Evolutionary conservation across 2,329 filamentous ascomycete species (phyloP).

Genomic region (Colletotrichum orchidophilum): DNA sequence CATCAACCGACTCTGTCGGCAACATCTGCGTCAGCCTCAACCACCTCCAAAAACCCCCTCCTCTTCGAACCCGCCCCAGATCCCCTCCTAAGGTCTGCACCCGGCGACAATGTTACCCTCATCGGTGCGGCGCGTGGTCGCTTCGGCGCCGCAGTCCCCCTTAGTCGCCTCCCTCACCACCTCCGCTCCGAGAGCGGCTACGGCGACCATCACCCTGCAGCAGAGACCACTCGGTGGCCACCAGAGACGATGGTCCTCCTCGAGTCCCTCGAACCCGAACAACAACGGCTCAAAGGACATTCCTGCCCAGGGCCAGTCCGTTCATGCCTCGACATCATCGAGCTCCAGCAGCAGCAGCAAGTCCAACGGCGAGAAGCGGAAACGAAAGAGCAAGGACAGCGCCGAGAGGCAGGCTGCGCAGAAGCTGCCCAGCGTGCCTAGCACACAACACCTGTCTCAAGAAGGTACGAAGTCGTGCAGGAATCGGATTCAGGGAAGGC

Average conservation of each 20-base stretch:
- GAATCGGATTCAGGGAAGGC: neutral
- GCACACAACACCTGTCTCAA: constrained; percentile 76
- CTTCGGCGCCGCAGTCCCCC: constrained; percentile 56
- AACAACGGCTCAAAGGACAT: constrained; percentile 64
- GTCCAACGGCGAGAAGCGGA: constrained; percentile 61
- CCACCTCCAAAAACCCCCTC: neutral
- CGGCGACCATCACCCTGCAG: constrained; percentile 43
- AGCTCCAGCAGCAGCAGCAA: constrained; percentile 53
- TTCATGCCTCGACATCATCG: constrained; percentile 57
- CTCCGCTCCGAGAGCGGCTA: constrained; percentile 50
- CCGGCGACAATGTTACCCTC: constrained; percentile 56
- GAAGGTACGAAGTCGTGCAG: constrained; percentile 59
- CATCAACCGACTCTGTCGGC: constrained; percentile 45
- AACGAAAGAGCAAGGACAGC: constrained; percentile 66
- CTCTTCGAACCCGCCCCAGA: neutral
- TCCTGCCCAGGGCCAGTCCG: constrained; percentile 56
- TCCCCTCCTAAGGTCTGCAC: constrained; percentile 31
- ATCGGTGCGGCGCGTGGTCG: constrained; percentile 64
- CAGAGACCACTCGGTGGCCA: constrained; percentile 43
- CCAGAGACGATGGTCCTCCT: constrained; percentile 68
- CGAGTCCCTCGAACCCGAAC: constrained; percentile 70
- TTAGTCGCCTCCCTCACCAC: constrained; percentile 54
- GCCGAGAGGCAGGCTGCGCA: constrained; percentile 55
- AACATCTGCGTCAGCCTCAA: constrained; percentile 31
- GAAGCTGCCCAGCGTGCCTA: constrained; percentile 78